Base-by-base conservation (phyloP, 441 rosid genomes). In the Kokia cookei region DNA sequence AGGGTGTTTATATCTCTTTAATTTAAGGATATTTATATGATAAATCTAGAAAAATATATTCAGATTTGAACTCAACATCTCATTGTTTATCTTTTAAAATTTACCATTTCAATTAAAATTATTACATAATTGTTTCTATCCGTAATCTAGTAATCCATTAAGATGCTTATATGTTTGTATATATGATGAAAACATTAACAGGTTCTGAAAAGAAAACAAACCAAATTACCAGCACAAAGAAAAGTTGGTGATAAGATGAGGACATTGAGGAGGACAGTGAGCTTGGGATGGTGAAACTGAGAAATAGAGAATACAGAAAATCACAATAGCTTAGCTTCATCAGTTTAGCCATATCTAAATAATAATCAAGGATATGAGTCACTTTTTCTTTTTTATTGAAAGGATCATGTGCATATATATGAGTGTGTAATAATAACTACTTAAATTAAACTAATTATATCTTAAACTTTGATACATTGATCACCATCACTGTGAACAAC, bases 251-350 rank as follows among this genome's bases (percentile, higher is more conserved):
- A 83, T 26, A 84, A 80, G 79, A 5, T 78, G 77, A 83, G 40
- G 82, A 69, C 76, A 43, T 74, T 82, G 32, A 83, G 84, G 80
- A 84, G 89, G 84, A 81, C 85, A 37, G 50, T 48, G 19, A 87
- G 91, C 77, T 58, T 79, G 64, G 69, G 61, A 48, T 87, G 90
- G 86, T 86, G 86, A 86, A 37, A 80, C n/a, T 67, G 42, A 27
- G 3, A 10, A 13, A 1, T 1, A 61, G 15, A 42, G 10, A 65
- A 19, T 22, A 14, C 10, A 10, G 3, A 24, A 8, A 19, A 19
- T 55, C 29, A 58, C 11, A 58, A 13, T 10, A 24, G 7, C 58
- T 67, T 35, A 67, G 59, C 71, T 68, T 68, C n/a, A 50, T 27
- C 58, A 47, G 71, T 48, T 50, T 50, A 32, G 13, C 58, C 29